Evolutionary conservation across 345 rosid species (phyloP).

Genomic region (Geranium rotundifolium): DNA sequence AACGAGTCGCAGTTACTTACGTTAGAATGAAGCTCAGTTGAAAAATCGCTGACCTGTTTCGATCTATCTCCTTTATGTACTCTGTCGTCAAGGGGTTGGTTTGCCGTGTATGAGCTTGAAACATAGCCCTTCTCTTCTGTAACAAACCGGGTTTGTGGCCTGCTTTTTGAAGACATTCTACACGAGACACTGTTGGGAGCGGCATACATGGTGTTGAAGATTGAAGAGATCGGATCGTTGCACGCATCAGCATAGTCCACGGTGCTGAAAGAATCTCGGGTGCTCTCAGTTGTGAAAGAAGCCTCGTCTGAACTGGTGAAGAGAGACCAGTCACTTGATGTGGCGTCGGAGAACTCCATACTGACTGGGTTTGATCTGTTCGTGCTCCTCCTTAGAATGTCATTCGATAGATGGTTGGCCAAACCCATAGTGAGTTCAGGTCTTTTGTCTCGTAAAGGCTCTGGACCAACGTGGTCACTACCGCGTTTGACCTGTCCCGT

Average conservation of each 20-base stretch:
- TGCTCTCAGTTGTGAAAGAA: slow-evolving; percentile 77
- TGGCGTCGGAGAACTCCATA: slow-evolving; percentile 42
- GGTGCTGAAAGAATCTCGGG: slow-evolving; percentile 78
- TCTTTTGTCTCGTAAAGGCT: slow-evolving; percentile 16
- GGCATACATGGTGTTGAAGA: slow-evolving; percentile 35
- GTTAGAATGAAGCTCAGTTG: slow-evolving; percentile 14
- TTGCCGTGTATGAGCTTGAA: slow-evolving; percentile 24
- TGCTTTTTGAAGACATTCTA: slow-evolving; percentile 38
- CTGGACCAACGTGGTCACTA: slow-evolving; percentile 12
- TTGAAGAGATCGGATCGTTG: slow-evolving; percentile 35
- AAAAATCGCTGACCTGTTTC: slow-evolving; percentile 17
- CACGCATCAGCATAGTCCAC: slow-evolving; percentile 48
- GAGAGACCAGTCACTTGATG: slow-evolving; percentile 76
- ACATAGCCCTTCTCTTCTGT: slow-evolving; percentile 35
- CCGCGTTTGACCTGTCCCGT: slow-evolving; percentile 30
- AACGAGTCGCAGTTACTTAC: slow-evolving; percentile 19
- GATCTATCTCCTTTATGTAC: slow-evolving; percentile 11
- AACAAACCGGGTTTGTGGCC: slow-evolving; percentile 40
- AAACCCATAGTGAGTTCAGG: slow-evolving; percentile 10
- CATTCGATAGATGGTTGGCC: slow-evolving; percentile 8
- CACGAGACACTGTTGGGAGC: slow-evolving; percentile 31
- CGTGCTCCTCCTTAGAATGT: slow-evolving; percentile 14
- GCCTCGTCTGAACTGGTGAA: slow-evolving; percentile 89
- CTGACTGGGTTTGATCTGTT: slow-evolving; percentile 2
- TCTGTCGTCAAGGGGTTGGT: slow-evolving; percentile 12